These are phyloP conservation scores for Globisporangium emineosum DNA, from an alignment of 352 stramenopile species.

Conservation along the genomic window DNA sequence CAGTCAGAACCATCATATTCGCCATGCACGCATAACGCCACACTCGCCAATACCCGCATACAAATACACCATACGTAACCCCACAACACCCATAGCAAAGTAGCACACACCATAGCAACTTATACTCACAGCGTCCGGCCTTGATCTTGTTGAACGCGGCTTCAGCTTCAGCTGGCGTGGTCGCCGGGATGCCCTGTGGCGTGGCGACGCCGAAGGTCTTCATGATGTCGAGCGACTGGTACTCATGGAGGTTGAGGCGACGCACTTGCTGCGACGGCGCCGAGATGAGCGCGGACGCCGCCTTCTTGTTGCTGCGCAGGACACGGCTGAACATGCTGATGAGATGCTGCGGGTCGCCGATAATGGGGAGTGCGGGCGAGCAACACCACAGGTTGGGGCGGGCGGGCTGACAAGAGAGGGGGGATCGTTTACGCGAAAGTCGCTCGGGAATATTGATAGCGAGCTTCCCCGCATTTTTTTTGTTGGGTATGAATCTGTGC, in stretches of 20 bases:
- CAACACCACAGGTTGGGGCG: conserved; percentile 14
- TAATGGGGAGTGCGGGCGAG: conserved; percentile 6
- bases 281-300: conserved; percentile 41
- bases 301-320: conserved; percentile 27
- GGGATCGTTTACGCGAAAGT: conserved; percentile 5
- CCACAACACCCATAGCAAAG: not conserved
- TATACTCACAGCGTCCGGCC: conserved; percentile 31
- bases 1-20: no score
- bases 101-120: not conserved
- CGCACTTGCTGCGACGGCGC: conserved; percentile 74
- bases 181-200: conserved; percentile 63
- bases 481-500: not conserved
- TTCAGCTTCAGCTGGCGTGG: conserved; percentile 80
- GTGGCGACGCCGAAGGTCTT: conserved; percentile 83
- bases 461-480: not conserved
- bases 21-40: no score
- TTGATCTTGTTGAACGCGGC: conserved; percentile 80
- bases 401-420: not conserved
- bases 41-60: not conserved
- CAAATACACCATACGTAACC: no score
- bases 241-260: conserved; percentile 93
- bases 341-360: not conserved
- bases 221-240: conserved; percentile 94
- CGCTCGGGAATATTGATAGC: not conserved
- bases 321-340: conserved; percentile 56